Base-by-base conservation (phyloP, 106 monocot species). In the Gastrodia elata region DNA sequence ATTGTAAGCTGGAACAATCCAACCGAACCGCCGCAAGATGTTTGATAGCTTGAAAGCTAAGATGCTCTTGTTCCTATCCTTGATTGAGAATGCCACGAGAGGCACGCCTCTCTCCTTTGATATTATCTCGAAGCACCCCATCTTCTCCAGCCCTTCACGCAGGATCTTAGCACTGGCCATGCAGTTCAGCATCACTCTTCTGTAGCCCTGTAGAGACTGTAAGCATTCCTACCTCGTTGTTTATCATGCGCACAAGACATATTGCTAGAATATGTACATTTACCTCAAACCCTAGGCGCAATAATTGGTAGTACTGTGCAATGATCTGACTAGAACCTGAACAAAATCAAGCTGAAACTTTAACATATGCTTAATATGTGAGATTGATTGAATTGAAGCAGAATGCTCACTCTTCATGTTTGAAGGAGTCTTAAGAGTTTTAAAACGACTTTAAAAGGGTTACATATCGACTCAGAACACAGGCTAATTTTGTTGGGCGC, bases 1-100 rank as follows among this genome's bases (percentile, higher is more conserved):
- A 4, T 89, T 91, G 87, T 95, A 91, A 10, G 94, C 95, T 25
- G 95, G 95, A 52, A 96, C 92, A 68, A 96, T 96, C 96, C 96
- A 96, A 1, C 90, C 96, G 59, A 84, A 96, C 18, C 90, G 74
- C 24, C 92, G 80, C 39, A 96, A 80, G 72, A 52, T 64, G 27
- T 96, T 82, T 4, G 96, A 96, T 18, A 96, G 74, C 72, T 95
- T 83, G 73, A 95, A 92, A 79, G 87, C 94, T 24, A 84, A 75
- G n/a, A n/a, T n/a, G 80, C 87, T 80, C 43, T 43, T 65, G 76
- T 74, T 84, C 5, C 42, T 59, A 79, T 82, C 16, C 46, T 90
- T 92, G 75, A 92, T 89, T 0, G 90, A 87, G 83, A 96, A 92
- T 7, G 96, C 89, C 5, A 96, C 90, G 7, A 96, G 76, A 3